Conservation (phyloP, 1,284 basidiomycete genomes). For the Malassezia furfur region DNA sequence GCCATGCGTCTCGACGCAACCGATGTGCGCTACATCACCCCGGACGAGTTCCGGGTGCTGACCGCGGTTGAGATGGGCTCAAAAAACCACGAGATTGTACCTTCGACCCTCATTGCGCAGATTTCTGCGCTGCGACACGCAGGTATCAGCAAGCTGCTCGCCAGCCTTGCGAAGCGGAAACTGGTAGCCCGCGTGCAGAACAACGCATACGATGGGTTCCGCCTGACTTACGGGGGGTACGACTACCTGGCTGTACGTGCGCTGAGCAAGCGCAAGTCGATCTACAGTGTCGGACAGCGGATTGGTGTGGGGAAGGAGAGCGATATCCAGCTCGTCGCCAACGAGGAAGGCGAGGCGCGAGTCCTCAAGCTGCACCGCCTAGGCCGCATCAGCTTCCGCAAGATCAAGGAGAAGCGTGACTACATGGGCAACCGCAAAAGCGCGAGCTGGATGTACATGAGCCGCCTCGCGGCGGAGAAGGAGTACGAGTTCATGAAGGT, state of each 20-base stretch:
- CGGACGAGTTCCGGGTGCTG: conserved; percentile 87
- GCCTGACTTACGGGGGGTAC: conserved; percentile 92
- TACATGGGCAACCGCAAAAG: conserved; percentile 91
- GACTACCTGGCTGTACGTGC: conserved; percentile 91
- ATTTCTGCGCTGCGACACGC: conserved; percentile 82
- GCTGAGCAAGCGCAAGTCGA: conserved; percentile 59
- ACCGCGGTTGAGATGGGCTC: conserved; percentile 96
- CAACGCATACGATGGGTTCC: conserved; percentile 89
- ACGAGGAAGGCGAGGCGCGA: conserved; percentile 69
- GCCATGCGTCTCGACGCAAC: conserved; percentile 82
- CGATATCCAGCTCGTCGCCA: conserved; percentile 88
- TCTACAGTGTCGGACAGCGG: conserved; percentile 70
- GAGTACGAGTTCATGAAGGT: conserved; percentile 99
- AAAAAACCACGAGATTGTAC: conserved; percentile 94
- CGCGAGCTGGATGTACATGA: conserved; percentile 99
- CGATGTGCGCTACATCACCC: conserved; percentile 81
- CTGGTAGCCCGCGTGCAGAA: conserved; percentile 83
- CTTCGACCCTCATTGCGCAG: conserved; percentile 74
- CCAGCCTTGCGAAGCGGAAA: conserved; percentile 79
- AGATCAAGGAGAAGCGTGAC: conserved; percentile 93
- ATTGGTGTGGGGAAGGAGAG: conserved; percentile 98
- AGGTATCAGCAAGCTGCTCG: conserved; percentile 84
- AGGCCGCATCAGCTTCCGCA: conserved; percentile 88
- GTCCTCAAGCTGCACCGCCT: conserved; percentile 87
- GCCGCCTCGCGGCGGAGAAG: conserved; percentile 84